Evolutionary conservation across 331 rosid genomes (phyloP).

Genomic region (Pyracantha coccinea): DNA sequence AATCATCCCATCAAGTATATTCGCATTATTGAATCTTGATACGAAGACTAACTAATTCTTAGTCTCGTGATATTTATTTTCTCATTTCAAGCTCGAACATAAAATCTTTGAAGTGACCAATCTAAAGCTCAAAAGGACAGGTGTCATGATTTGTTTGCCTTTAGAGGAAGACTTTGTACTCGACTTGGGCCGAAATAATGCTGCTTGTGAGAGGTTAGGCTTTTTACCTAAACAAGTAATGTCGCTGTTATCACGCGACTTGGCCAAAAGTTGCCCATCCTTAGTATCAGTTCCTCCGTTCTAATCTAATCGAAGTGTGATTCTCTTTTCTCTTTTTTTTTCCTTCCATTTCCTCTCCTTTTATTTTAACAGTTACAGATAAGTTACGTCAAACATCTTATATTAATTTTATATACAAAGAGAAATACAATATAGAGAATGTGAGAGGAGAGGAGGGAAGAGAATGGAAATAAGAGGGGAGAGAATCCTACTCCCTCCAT

Average conservation of each 20-base stretch:
- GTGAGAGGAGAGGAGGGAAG: no score
- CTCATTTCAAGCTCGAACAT: background rate
- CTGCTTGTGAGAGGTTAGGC: conserved; percentile 22
- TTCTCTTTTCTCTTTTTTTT: no score
- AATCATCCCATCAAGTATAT: background rate
- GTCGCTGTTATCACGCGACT: conserved; percentile 55
- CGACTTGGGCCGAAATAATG: background rate
- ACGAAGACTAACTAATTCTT: background rate
- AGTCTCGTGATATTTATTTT: background rate
- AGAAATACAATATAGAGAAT: no score
- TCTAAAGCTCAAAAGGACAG: background rate
- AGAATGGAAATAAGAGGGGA: no score
- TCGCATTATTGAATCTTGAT: background rate
- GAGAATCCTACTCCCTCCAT: no score
- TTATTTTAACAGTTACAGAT: no score
- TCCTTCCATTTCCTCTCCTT: no score
- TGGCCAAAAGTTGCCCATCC: conserved; percentile 30
- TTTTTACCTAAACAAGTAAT: conserved; percentile 53
- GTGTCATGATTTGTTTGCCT: background rate
- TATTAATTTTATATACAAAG: no score
- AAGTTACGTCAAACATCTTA: no score
- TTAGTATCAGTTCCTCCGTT: background rate
- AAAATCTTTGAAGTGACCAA: no score
- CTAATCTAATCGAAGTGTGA: no score
- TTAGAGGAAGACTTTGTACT: background rate